Percentiles rank a stretch among this genome's conserved stretches.
These are phyloP conservation scores for Penicillium bialowiezense DNA, from an alignment of 495 filamentous ascomycete species.

Conservation along the genomic window DNA sequence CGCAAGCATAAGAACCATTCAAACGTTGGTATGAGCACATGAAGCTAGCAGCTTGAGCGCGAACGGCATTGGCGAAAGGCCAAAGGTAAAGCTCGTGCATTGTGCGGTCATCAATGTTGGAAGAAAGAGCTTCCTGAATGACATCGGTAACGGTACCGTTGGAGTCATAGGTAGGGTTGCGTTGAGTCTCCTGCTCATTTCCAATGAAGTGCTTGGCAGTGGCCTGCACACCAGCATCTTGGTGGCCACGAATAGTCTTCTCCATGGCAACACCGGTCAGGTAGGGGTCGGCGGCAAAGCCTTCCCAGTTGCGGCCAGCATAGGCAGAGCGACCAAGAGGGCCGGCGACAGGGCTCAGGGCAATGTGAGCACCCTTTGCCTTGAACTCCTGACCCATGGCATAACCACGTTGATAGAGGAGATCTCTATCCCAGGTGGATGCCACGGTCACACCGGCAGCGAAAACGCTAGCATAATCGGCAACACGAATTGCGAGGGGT, in stretches of 20 bases:
- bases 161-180: constrained; percentile 21
- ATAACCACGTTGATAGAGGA: constrained; percentile 63
- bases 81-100: constrained; percentile 81
- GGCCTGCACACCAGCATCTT: constrained; percentile 55
- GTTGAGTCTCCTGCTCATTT: constrained; percentile 56
- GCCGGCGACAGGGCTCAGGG: constrained; percentile 51
- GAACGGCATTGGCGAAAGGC: constrained; percentile 66
- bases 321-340: constrained; percentile 50
- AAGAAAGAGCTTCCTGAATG: constrained; percentile 62
- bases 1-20: constrained; percentile 64
- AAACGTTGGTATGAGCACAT: constrained; percentile 72
- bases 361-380: constrained; percentile 52
- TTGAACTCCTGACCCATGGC: constrained; percentile 58
- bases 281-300: constrained; percentile 66
- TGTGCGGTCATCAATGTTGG: constrained; percentile 63
- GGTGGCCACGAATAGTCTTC: constrained; percentile 54
- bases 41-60: constrained; percentile 56
- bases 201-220: constrained; percentile 57
- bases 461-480: constrained; percentile 53
- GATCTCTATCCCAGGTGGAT: constrained; percentile 63
- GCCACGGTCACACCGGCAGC: constrained; percentile 57
- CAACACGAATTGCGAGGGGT: constrained; percentile 47
- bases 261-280: constrained; percentile 54
- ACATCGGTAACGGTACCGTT: constrained; percentile 74
- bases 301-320: constrained; percentile 69